Percentiles rank a stretch among this genome's conserved stretches.
Conservation (phyloP, 2,329 filamentous ascomycete species). For the Aureobasidium sp. region DNA sequence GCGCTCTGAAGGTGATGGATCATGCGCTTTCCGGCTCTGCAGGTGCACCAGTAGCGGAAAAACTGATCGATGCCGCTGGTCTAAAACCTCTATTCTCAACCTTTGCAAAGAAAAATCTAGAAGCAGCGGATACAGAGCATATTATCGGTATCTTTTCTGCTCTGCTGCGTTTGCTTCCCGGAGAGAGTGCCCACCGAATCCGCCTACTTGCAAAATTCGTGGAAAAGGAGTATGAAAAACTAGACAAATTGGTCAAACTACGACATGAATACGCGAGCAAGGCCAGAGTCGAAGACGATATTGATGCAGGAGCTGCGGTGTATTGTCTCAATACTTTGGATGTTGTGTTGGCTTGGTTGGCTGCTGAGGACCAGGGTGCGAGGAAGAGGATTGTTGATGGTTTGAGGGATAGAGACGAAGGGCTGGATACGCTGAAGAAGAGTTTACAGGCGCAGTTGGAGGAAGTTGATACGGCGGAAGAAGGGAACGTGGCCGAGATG, state of each 20-base stretch:
- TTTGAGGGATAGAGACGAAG: constrained; percentile 74
- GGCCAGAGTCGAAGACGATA: constrained; percentile 68
- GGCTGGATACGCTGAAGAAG: constrained; percentile 65
- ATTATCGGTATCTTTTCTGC: constrained; percentile 87
- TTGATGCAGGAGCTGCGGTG: constrained; percentile 81
- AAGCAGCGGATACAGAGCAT: constrained; percentile 76
- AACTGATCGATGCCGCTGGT: constrained; percentile 83
- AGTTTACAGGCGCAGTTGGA: constrained; percentile 77
- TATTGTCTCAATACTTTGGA: constrained; percentile 88
- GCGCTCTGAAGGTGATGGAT: constrained; percentile 84
- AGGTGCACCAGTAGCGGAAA: constrained; percentile 71
- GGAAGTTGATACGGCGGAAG: constrained; percentile 60
- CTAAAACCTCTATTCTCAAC: constrained; percentile 87
- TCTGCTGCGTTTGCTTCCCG: constrained; percentile 82
- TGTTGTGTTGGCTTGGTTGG: constrained; percentile 87
- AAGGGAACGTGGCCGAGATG: constrained; percentile 69
- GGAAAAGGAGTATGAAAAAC: constrained; percentile 94
- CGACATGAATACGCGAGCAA: constrained; percentile 74
- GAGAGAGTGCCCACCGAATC: constrained; percentile 80
- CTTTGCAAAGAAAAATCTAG: constrained; percentile 88
- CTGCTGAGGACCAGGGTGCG: constrained; percentile 87
- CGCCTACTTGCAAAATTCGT: constrained; percentile 93
- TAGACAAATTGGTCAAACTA: constrained; percentile 74
- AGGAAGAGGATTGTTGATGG: constrained; percentile 68
- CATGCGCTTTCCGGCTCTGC: constrained; percentile 73